Percentiles rank a stretch among this genome's conserved stretches.
Evolutionary conservation across 23 red algal genomes (phyloP).

Genomic region (Cyanidium caldarium): DNA sequence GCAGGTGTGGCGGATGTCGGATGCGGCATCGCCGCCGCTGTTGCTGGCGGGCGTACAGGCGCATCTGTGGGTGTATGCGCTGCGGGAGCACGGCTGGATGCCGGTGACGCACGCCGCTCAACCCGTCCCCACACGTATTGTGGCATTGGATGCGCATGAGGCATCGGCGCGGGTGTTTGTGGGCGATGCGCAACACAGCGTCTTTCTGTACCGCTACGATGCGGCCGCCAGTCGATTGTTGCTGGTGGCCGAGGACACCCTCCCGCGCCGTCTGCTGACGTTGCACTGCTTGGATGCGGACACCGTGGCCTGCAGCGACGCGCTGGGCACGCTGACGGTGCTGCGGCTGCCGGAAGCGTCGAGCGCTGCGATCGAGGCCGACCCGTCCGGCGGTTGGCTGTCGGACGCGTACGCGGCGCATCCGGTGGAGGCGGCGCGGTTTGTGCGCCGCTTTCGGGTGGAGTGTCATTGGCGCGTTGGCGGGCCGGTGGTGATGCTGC

Average conservation of each 20-base stretch:
- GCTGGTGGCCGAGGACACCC: not conserved
- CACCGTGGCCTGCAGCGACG: not conserved
- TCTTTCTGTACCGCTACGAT: not conserved
- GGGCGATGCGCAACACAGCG: not conserved
- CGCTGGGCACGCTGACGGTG: not conserved
- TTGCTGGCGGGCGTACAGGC: too few species aligned
- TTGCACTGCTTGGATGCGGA: not conserved
- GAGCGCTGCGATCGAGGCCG: slow-evolving; percentile 1
- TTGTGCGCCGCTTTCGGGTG: not conserved
- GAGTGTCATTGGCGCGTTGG: not conserved
- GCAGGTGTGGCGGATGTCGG: too few species aligned
- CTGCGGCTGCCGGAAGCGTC: not conserved
- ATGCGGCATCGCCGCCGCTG: too few species aligned
- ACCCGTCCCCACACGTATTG: not conserved
- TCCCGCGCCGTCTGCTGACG: not conserved
- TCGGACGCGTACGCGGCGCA: not conserved
- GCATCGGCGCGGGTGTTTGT: not conserved
- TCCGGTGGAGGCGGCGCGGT: not conserved
- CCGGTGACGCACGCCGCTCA: not conserved
- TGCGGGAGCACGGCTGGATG: not conserved
- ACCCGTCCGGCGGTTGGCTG: not conserved
- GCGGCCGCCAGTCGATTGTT: not conserved
- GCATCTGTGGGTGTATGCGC: not conserved
- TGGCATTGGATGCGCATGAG: not conserved
- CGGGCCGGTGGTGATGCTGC: not conserved